A percentile compares a stretch with the other conserved stretches of the same genome.
Conservation (phyloP, 805 yeast genomes). For the Scheffersomyces lignosus region DNA sequence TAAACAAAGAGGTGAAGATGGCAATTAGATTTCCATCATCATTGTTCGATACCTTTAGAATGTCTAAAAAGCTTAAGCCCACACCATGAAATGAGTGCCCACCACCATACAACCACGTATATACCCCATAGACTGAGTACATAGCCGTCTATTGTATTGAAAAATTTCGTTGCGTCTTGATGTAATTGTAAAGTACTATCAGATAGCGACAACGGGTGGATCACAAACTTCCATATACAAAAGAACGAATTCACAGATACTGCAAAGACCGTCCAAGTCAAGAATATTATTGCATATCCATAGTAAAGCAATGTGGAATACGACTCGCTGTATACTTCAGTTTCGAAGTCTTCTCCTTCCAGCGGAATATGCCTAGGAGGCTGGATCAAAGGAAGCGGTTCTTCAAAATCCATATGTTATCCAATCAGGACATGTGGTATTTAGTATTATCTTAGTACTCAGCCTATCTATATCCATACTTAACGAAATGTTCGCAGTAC, state of each 20-base stretch:
- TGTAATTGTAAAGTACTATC: too few species aligned
- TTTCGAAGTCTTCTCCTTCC: slow-evolving; percentile 7
- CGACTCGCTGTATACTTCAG: too few species aligned
- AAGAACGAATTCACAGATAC: slow-evolving; percentile 37
- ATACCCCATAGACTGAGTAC: slow-evolving; percentile 39
- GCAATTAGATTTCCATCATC: slow-evolving; percentile 23
- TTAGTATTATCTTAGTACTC: too few species aligned
- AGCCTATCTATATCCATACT: too few species aligned
- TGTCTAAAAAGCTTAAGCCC: slow-evolving; percentile 81
- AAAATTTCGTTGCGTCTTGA: too few species aligned
- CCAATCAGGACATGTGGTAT: too few species aligned
- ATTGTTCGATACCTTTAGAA: slow-evolving; percentile 53
- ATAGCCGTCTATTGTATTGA: slow-evolving; percentile 26
- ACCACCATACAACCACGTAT: slow-evolving; percentile 48
- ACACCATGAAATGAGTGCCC: slow-evolving; percentile 77
- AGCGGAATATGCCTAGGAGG: slow-evolving; percentile 6
- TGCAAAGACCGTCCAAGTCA: slow-evolving; percentile 33
- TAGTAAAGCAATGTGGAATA: slow-evolving; percentile 12
- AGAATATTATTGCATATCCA: slow-evolving; percentile 30
- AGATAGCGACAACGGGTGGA: slow-evolving; percentile 26
- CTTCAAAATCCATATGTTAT: too few species aligned
- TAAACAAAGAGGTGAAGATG: slow-evolving; percentile 73
- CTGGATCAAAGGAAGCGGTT: slow-evolving; percentile 22
- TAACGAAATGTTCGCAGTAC: too few species aligned
- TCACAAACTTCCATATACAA: slow-evolving; percentile 33